Evolutionary conservation across 169 alveolate genomes (phyloP).

Genomic region (Babesia bovis): DNA sequence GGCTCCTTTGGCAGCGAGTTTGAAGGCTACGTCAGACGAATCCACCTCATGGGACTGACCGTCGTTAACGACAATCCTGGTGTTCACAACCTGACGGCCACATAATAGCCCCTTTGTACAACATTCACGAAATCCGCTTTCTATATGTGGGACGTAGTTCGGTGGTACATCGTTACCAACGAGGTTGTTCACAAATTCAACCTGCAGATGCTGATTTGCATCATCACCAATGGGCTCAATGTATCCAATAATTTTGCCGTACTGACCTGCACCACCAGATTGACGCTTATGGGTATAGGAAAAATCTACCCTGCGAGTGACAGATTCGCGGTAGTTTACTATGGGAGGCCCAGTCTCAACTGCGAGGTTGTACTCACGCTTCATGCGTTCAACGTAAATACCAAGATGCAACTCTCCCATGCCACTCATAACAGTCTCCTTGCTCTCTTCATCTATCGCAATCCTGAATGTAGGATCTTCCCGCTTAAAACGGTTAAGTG

Average conservation of each 20-base stretch:
- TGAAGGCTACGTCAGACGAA: conserved; percentile 91
- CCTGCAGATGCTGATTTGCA: conserved; percentile 66
- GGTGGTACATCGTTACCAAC: conserved; percentile 91
- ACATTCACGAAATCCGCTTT: conserved; percentile 91
- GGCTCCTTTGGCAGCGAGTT: conserved; percentile 89
- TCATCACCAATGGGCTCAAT: conserved; percentile 86
- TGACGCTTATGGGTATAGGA: conserved; percentile 93
- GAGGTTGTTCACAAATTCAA: conserved; percentile 72
- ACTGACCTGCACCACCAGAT: conserved; percentile 98
- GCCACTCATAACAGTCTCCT: conserved; percentile 91
- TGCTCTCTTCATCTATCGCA: conserved; percentile 86
- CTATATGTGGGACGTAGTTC: conserved; percentile 90
- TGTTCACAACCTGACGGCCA: conserved; percentile 91
- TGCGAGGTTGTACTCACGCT: conserved; percentile 88
- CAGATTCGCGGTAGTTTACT: conserved; percentile 91
- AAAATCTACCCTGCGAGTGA: conserved; percentile 81
- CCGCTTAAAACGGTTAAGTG: conserved; percentile 86
- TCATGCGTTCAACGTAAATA: conserved; percentile 92
- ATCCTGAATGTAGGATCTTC: conserved; percentile 95
- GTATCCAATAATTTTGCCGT: conserved; percentile 90
- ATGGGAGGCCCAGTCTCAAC: conserved; percentile 89
- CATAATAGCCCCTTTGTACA: conserved; percentile 88
- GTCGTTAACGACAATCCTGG: conserved; percentile 85
- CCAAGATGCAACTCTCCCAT: conserved; percentile 95
- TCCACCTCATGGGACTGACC: conserved; percentile 94